Evolutionary conservation across 1,284 basidiomycete genomes (phyloP), one percentile per base, ranked within the genome.

Genomic region (Tilletia walkeri): DNA sequence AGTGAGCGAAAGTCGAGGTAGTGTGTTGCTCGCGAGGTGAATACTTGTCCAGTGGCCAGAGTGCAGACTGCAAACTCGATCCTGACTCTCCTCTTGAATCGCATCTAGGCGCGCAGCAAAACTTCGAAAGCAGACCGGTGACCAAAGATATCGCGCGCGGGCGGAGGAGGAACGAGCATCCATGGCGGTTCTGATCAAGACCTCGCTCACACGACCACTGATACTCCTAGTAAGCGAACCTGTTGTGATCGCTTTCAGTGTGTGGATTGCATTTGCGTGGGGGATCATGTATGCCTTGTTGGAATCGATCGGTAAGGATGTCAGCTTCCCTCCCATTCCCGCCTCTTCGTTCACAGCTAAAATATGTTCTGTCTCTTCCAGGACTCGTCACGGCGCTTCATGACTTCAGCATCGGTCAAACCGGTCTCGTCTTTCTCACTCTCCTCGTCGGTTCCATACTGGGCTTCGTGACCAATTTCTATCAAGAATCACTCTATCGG

Each of bases 391-490:
- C 74, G n/a, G 67, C 53, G 7, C 45, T 49, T 18, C 78, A 80
- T 69, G 73, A 75, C 34, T 80, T 76, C 75, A 70, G 71, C 24
- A n/a, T 66, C 36, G 73, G 72, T 18, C 73, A 80, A 68, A 73
- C 73, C 18, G 73, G 73, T 30, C n/a, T 75, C 56, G 75, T 75
- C 3, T 70, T 80, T 1, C 74, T 80, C 45, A 70, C 72, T 59
- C 72, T 80, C 24, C 73, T 70, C 16, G 74, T 78, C 12, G 79
- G 77, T 30, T 77, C 74, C 69, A 38, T 56, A 56, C 75, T 93
- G 53, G 92, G 91, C 0, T 90, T 90, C 50, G 77, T 90, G 36
- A 89, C 89, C 54, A 90, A 92, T 82, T 70, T 83, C 65, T 68
- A 83, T 80, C 78, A 80, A 48, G 78, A 78, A 20, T 68, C 72